Base-by-base conservation (phyloP, 305 asterid genomes). In the Solanum hybrid region DNA sequence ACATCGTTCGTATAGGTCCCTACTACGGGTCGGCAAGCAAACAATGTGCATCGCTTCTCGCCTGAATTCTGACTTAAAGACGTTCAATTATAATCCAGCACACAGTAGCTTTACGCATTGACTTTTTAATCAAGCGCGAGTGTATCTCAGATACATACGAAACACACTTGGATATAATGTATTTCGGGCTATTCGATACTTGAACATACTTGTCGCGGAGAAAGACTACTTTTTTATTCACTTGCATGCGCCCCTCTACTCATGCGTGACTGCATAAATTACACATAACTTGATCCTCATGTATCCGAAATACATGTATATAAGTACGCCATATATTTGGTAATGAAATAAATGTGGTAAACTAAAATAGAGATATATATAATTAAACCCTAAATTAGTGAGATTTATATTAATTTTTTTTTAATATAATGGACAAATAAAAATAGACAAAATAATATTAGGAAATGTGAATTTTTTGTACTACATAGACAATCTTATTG, bases 121-220 rank as follows among this genome's bases (percentile, higher is more conserved):
- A 1, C 8, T 15, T 51, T 51, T 15, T 0, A 15, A 51, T 0
- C 4, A 15, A 51, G 66, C 9, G 19, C 22, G 64, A 51, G 8
- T 45, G 22, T 2, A 14, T 51, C 9, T 51, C n/a, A 51, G 0
- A 51, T 51, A 51, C 66, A 51, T 51, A 17, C n/a, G 10, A 15
- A 51, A 17, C 69, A 56, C 2, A 0, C 4, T 56, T 17, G 24
- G 24, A 15, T 56, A 56, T 6, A 56, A 56, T 56, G 24, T 6
- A 17, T 6, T 7, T 60, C 5, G 2, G 26, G 5, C 5, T 19
- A 19, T 19, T 19, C 12, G 1, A 60, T 60, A 19, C 12, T 7
- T 0, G 26, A 3, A 7, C 10, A 3, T 22, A 2, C 5, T 60
- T 60, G 5, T 0, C 1, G 11, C 1, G 1, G 5, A 60, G 12